A percentile compares a stretch with the other conserved stretches of the same genome.
These are phyloP conservation scores for Chlorociboria aeruginascens DNA, from an alignment of 495 filamentous ascomycete genomes.

Conservation along the genomic window DNA sequence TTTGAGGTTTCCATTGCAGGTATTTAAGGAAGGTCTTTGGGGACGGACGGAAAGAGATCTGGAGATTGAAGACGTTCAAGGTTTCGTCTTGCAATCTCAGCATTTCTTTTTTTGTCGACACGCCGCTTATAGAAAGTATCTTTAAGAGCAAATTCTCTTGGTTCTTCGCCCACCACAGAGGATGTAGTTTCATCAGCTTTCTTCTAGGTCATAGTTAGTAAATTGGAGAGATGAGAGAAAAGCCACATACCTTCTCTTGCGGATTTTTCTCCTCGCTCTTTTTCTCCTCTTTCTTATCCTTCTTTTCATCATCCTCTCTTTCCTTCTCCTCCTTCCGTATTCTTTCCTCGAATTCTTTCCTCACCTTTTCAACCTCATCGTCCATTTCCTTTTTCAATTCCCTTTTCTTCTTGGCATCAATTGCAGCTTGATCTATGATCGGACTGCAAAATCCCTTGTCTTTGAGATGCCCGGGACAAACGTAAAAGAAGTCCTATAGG, in stretches of 20 bases:
- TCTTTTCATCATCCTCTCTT: conserved; percentile 33
- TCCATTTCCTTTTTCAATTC: conserved; percentile 59
- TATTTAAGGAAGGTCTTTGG: conserved; percentile 31
- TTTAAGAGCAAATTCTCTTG: conserved; percentile 75
- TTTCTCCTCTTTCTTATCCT: conserved; percentile 41
- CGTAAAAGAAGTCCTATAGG: conserved; percentile 82
- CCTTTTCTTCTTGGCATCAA: conserved; percentile 54
- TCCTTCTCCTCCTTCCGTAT: conserved; percentile 49
- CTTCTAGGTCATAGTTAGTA: conserved; percentile 9
- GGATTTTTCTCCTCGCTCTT: conserved; percentile 35
- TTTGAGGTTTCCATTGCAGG: neutral
- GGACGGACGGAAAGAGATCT: conserved; percentile 71
- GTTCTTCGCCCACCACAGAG: conserved; percentile 37
- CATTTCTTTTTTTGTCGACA: conserved; percentile 62
- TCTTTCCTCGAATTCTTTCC: conserved; percentile 69
- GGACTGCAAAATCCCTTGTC: conserved; percentile 73
- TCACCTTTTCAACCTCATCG: conserved; percentile 59
- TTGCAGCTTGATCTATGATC: conserved; percentile 63
- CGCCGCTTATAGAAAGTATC: conserved; percentile 82
- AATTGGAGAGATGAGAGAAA: neutral
- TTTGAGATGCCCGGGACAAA: conserved; percentile 74
- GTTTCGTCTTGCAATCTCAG: conserved; percentile 71
- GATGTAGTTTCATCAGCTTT: conserved; percentile 6
- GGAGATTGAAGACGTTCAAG: conserved; percentile 71
- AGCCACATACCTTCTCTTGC: conserved; percentile 34